Conservation (phyloP, 345 rosid species). For the Citrus hindsii region DNA sequence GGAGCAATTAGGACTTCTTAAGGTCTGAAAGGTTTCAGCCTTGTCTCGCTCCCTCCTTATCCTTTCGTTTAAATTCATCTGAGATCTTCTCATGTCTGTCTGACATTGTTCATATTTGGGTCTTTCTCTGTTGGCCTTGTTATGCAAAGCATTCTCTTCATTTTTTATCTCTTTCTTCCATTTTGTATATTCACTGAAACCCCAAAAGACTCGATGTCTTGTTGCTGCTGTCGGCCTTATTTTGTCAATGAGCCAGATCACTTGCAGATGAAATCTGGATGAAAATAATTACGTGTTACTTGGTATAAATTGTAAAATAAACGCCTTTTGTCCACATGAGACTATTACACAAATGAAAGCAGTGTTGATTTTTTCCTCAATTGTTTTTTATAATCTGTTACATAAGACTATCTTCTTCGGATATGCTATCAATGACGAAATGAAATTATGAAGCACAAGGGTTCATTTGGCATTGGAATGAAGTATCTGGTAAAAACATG, state of each 20-base stretch:
- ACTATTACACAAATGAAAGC: neutral
- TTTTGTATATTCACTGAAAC: neutral
- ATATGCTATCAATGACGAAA: too few relatives aligned
- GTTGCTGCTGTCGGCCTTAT: neutral
- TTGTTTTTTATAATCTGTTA: too few relatives aligned
- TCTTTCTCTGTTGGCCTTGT: neutral
- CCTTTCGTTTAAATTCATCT: neutral
- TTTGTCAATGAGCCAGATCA: neutral
- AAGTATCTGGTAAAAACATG: too few relatives aligned
- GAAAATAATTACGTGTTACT: neutral
- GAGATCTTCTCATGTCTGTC: neutral
- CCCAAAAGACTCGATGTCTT: neutral
- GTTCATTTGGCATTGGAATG: too few relatives aligned
- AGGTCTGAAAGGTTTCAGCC: constrained; percentile 17
- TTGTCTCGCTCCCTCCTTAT: neutral
- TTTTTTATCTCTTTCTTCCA: neutral
- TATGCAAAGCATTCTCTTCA: neutral
- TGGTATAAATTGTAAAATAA: neutral
- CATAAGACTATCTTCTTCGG: too few relatives aligned
- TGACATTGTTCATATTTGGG: neutral
- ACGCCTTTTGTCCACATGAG: neutral
- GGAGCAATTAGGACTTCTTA: constrained; percentile 52
- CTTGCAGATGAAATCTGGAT: neutral
- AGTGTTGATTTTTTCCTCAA: neutral
- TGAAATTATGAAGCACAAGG: too few relatives aligned